Conservation (phyloP, 768 basidiomycete genomes). For the Aureoboletus auriporus region DNA sequence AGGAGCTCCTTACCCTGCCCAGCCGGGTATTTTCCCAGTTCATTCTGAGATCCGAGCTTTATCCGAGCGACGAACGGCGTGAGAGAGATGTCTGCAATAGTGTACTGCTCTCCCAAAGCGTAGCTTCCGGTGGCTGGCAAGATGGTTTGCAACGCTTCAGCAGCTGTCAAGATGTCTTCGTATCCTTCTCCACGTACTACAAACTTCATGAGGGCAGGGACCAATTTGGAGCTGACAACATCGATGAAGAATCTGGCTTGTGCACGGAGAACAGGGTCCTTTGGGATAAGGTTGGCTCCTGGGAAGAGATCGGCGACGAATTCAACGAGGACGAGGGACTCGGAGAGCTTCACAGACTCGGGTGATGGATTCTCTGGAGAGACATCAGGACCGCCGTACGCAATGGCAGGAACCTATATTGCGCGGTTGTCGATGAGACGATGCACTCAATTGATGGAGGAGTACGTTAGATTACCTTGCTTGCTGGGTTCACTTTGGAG, state of each 20-base stretch:
- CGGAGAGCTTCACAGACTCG: slow-evolving; percentile 56
- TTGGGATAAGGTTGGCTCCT: slow-evolving; percentile 45
- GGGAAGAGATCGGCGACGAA: slow-evolving; percentile 61
- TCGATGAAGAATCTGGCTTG: slow-evolving; percentile 63
- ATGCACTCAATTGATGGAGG: background rate
- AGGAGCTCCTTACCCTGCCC: slow-evolving; percentile 46
- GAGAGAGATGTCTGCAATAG: slow-evolving; percentile 60
- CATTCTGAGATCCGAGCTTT: slow-evolving; percentile 44
- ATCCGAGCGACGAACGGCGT: slow-evolving; percentile 60
- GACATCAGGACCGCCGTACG: slow-evolving; percentile 58
- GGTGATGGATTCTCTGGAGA: slow-evolving; percentile 54
- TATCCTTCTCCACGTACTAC: slow-evolving; percentile 37
- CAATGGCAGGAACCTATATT: slow-evolving; percentile 33
- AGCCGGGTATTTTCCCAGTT: slow-evolving; percentile 46
- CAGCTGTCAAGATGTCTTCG: slow-evolving; percentile 37
- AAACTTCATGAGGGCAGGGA: slow-evolving; percentile 36
- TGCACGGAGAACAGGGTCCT: slow-evolving; percentile 54
- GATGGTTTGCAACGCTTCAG: slow-evolving; percentile 48
- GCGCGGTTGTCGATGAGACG: background rate
- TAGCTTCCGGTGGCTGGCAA: slow-evolving; percentile 41
- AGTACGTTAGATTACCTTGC: slow-evolving; percentile 43
- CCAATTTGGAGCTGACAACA: slow-evolving; percentile 43
- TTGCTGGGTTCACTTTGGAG: slow-evolving; percentile 59
- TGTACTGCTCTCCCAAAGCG: slow-evolving; percentile 31
- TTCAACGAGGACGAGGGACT: slow-evolving; percentile 64